These are phyloP conservation scores for Ophiostoma quercus DNA, from an alignment of 2,329 filamentous ascomycete genomes.

Conservation along the genomic window DNA sequence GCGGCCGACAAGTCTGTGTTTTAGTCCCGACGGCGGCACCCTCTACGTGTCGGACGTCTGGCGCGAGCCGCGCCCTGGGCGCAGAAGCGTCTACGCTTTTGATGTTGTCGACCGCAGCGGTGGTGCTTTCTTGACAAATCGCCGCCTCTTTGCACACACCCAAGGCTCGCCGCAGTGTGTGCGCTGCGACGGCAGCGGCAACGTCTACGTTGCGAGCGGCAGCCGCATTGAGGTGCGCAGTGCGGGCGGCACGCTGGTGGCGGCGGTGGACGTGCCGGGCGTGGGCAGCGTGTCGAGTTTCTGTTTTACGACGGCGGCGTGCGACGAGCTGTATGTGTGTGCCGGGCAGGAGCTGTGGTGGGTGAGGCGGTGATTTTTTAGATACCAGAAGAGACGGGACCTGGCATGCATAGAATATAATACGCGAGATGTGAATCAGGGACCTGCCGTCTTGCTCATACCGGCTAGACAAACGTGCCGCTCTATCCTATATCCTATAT, in stretches of 20 bases:
- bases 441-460: neutral
- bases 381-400: neutral
- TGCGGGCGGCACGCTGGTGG: slow-evolving; percentile 41
- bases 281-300: slow-evolving; percentile 41
- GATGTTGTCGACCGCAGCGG: slow-evolving; percentile 39
- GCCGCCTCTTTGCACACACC: slow-evolving; percentile 48
- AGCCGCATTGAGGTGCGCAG: slow-evolving; percentile 50
- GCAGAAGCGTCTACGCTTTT: slow-evolving; percentile 42
- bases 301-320: slow-evolving; percentile 37
- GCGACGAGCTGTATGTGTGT: slow-evolving; percentile 43
- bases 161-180: slow-evolving; percentile 43
- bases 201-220: slow-evolving; percentile 45
- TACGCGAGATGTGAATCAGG: neutral
- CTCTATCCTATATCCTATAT: too few relatives aligned
- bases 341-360: slow-evolving; percentile 45
- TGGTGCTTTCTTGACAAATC: slow-evolving; percentile 43
- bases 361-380: slow-evolving; percentile 28
- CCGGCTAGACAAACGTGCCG: neutral
- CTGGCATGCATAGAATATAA: neutral
- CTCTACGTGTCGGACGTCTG: slow-evolving; percentile 42
- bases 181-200: slow-evolving; percentile 40
- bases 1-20: slow-evolving; percentile 40
- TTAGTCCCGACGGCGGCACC: slow-evolving; percentile 37
- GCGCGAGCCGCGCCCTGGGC: too few relatives aligned
- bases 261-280: slow-evolving; percentile 36